These are phyloP conservation scores for Cyphellophora europaea DNA, from an alignment of 2,329 filamentous ascomycete species.

Conservation along the genomic window DNA sequence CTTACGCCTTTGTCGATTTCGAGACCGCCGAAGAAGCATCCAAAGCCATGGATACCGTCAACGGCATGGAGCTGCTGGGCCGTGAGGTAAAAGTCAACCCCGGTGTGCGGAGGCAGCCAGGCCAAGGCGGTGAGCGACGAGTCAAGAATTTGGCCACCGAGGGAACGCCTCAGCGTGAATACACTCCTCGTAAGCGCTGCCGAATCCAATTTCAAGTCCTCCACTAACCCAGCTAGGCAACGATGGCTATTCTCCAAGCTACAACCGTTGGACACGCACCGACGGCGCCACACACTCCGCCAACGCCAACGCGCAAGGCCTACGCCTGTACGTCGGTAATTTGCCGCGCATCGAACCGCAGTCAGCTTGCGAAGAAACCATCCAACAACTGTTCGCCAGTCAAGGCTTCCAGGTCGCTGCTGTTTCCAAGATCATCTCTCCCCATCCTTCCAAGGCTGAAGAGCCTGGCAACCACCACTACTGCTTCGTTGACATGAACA, in stretches of 20 bases:
- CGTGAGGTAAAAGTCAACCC: slow-evolving; percentile 56
- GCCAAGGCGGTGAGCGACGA: slow-evolving; percentile 15
- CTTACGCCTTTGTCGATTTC: slow-evolving; percentile 68
- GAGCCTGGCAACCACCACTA: slow-evolving; percentile 51
- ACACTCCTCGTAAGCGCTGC: too few species aligned
- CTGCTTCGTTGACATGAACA: slow-evolving; percentile 56
- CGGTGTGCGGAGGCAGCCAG: slow-evolving; percentile 46
- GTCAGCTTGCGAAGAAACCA: slow-evolving; percentile 30
- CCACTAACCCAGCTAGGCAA: too few species aligned
- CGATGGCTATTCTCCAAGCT: slow-evolving; percentile 16
- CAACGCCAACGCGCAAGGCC: slow-evolving; percentile 24
- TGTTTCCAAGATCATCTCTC: slow-evolving; percentile 48
- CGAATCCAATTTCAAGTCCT: too few species aligned
- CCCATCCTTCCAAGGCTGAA: slow-evolving; percentile 45
- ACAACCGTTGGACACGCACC: slow-evolving; percentile 34
- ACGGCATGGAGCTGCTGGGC: slow-evolving; percentile 45
- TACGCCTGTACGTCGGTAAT: slow-evolving; percentile 38
- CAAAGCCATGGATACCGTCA: slow-evolving; percentile 47
- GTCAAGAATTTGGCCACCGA: slow-evolving; percentile 2
- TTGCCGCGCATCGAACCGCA: slow-evolving; percentile 35
- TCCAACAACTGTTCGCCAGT: slow-evolving; percentile 31
- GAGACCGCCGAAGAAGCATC: slow-evolving; percentile 47
- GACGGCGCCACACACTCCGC: slow-evolving; percentile 26
- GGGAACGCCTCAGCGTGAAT: too few species aligned
- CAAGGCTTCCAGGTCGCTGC: slow-evolving; percentile 34